Evolutionary conservation across 73 alveolate genomes (phyloP), one percentile per base, ranked within the genome.

Genomic region (Uronychia binucleata): DNA sequence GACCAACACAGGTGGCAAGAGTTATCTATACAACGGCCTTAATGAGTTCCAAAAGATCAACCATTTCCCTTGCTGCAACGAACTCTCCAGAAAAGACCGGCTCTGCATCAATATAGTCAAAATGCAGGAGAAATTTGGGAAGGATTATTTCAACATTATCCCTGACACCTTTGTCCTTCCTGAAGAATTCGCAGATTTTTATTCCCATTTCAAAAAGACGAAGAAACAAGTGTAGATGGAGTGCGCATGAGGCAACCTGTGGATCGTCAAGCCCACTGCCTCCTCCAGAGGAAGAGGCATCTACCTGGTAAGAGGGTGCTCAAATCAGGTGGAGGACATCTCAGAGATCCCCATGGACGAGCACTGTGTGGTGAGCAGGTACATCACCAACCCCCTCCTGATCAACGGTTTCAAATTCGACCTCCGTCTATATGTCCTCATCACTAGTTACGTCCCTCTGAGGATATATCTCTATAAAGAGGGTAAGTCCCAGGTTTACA

Each of bases 121-220:
- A 32, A 94, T 90, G 97, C 93, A 92, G 86, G 93, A 84, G 88
- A 93, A 82, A 90, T 81, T 74, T 30, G 96, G 95, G 0, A 60
- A 86, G 0, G 89, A 84, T 74, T 86, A 89, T 77, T 90, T 90
- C 58, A 94, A 94, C 75, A 92, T 96, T 32, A 74, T 94, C 25
- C 99, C 99, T 27, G 94, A 94, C 58, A 94, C 98, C 19, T 96
- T 81, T 88, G 95, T 96, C 5, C 83, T 96, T 0, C 99, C 99
- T 26, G 93, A 96, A 31, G 97, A 96, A 33, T 90, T 82, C 80
- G 81, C 86, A 27, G 92, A 88, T 31, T 95, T 95, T 87, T 85
- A 84, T 27, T 83, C 86, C 81, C 96, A 91, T 46, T 95, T 88
- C 80, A 81, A 91, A 58, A 60, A 57, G 30, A 60, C 27, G 14